phyloP scores from a whole-genome alignment of 768 basidiomycete species.

The Lactarius quietus region DNA sequence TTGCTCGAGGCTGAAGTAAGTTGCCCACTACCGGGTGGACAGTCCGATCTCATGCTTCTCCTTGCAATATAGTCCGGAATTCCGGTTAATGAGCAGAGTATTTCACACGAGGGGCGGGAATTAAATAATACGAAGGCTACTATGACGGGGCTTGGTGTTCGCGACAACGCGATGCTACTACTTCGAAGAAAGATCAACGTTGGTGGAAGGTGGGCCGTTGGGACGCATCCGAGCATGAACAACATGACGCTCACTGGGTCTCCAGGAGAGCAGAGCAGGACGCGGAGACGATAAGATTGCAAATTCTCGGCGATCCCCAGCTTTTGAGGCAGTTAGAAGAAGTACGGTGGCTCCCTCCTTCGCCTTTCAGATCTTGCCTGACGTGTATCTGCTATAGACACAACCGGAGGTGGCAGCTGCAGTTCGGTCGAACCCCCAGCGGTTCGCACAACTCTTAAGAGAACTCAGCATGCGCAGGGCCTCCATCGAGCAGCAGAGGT shows the following conservation, averaged over 20 bases:
- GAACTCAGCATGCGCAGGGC: constrained; percentile 56
- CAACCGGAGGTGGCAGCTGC: constrained; percentile 83
- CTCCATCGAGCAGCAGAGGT: constrained; percentile 48
- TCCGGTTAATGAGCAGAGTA: constrained; percentile 65
- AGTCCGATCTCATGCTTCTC: constrained; percentile 5
- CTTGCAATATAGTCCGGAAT: constrained; percentile 59
- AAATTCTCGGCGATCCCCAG: constrained; percentile 77
- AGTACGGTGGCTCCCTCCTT: constrained; percentile 26
- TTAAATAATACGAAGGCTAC: constrained; percentile 64
- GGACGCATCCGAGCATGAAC: background rate
- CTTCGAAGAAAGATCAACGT: constrained; percentile 58
- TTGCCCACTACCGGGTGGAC: constrained; percentile 8
- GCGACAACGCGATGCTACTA: constrained; percentile 60
- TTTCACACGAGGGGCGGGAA: constrained; percentile 64
- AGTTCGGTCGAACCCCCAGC: constrained; percentile 58
- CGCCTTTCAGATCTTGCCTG: background rate
- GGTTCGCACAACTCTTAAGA: constrained; percentile 71
- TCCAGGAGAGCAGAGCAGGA: constrained; percentile 70
- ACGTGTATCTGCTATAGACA: constrained; percentile 39
- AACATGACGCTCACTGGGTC: constrained; percentile 10
- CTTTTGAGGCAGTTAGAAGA: constrained; percentile 71
- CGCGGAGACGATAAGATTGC: constrained; percentile 86
- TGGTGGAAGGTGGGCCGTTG: constrained; percentile 40
- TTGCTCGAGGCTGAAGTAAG: constrained; percentile 93
- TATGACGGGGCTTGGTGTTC: constrained; percentile 62